Conservation (phyloP, 1,139 yeast genomes). For the Tardiomyces depauwii region DNA sequence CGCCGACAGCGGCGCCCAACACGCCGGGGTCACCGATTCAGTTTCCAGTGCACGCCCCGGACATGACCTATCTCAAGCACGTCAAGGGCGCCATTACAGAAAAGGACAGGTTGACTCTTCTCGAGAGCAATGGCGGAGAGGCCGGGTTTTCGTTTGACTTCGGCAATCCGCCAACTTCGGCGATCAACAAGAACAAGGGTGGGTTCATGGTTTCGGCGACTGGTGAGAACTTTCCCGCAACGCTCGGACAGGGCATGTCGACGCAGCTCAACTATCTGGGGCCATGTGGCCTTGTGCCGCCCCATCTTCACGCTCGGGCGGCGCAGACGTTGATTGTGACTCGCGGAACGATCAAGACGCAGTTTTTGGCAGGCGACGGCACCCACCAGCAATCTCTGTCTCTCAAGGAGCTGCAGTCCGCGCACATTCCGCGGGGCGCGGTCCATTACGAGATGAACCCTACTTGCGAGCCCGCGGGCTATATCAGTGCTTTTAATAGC, state of each 20-base stretch:
- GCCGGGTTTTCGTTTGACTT: constrained; percentile 15
- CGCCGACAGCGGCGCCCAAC: no score
- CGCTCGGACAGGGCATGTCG: constrained; percentile 11
- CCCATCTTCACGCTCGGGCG: constrained; percentile 16
- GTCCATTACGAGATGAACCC: constrained; percentile 14
- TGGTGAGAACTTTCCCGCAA: constrained; percentile 15
- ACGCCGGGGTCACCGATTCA: neutral
- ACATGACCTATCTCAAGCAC: neutral
- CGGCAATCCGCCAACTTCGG: constrained; percentile 11
- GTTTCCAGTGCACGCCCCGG: neutral
- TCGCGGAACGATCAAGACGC: constrained; percentile 12
- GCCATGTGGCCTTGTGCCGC: constrained; percentile 15
- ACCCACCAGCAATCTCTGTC: constrained; percentile 9
- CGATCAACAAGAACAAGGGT: constrained; percentile 8
- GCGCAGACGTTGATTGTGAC: constrained; percentile 13
- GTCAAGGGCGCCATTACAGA: constrained; percentile 8
- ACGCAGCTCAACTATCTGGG: constrained; percentile 10
- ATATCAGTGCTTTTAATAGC: constrained; percentile 9
- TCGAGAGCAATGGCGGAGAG: constrained; percentile 10
- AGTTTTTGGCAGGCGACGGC: constrained; percentile 12
- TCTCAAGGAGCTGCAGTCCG: constrained; percentile 8
- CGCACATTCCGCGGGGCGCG: constrained; percentile 14
- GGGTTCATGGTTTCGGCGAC: constrained; percentile 13
- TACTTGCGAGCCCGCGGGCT: constrained; percentile 11
- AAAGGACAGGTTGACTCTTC: constrained; percentile 8